Evolutionary conservation across 306 rosid genomes (phyloP).

Genomic region (Prinsepia uniflora): DNA sequence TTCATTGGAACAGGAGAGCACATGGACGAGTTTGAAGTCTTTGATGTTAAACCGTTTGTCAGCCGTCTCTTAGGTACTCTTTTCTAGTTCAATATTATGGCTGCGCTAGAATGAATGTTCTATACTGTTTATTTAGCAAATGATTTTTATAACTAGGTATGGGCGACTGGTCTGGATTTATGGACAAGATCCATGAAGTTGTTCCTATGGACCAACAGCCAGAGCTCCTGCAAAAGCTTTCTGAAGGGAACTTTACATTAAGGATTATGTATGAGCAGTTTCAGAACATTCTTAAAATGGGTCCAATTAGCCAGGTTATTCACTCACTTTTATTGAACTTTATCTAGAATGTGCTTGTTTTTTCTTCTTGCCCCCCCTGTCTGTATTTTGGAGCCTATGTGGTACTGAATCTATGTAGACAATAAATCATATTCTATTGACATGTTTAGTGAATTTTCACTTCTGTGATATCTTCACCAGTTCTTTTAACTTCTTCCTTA

Average conservation of each 20-base stretch:
- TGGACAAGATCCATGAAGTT: constrained; percentile 91
- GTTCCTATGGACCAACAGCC: constrained; percentile 94
- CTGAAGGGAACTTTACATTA: constrained; percentile 79
- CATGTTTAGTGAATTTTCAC: not conserved
- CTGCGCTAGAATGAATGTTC: not conserved
- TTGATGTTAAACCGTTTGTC: constrained; percentile 88
- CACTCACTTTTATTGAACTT: constrained; percentile 3
- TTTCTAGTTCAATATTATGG: not conserved
- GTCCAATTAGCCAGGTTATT: constrained; percentile 65
- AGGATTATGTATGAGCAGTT: constrained; percentile 87
- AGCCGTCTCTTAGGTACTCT: constrained; percentile 55
- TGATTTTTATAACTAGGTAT: constrained; percentile 36
- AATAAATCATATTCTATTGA: not conserved
- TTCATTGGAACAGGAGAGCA: constrained; percentile 93
- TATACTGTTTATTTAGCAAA: not conserved
- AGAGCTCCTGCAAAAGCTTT: constrained; percentile 74
- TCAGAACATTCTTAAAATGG: constrained; percentile 76
- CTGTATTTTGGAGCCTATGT: not conserved
- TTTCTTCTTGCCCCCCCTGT: not conserved
- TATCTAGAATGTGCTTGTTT: not conserved
- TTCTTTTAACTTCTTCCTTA: not conserved
- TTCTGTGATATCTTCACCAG: not conserved
- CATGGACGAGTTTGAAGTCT: constrained; percentile 92
- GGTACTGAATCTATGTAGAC: not conserved
- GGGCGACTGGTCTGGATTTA: constrained; percentile 95